Base-by-base conservation (phyloP, 495 filamentous ascomycete genomes). In the Penicillium silybi region DNA sequence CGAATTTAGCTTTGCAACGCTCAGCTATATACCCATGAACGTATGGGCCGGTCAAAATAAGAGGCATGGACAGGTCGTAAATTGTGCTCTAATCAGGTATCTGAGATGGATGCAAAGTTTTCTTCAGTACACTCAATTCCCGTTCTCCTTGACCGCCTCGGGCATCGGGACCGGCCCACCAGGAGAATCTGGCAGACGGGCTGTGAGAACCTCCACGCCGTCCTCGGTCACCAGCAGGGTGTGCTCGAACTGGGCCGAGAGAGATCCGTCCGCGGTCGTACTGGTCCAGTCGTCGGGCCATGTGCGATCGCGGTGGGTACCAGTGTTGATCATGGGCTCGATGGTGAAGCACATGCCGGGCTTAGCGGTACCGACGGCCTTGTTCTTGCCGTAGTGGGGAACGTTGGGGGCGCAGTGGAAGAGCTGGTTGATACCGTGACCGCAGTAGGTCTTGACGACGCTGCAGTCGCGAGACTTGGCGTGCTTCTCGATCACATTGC, bases 201-300 rank as follows among this genome's bases (percentile, higher is more conserved):
- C 93, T 1, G 93, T 99, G 60, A 99, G 69, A 35, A 97, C 78
- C 74, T 99, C 93, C 13, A 96, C 90, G 1, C 93, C 93, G 46
- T 88, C 85, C 63, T 93, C 92, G 0, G 93, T 99, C 2, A 97
- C 92, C 2, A 99, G 70, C 32, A 96, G 79, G 0, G 93, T 99
- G 66, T 99, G 93, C 64, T 99, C 91, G 63, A 95, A 95, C 66
- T 95, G 90, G 0, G 90, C 90, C 17, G 88, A 92, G 67, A 80
- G 73, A 65, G 85, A 86, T 11, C 90, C 90, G 62, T 95, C 90
- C 35, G 80, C 80, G 0, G 90, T 95, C 20, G 83, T 84, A 61
- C 86, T 90, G 1, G 90, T 95, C 90, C 90, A 95, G 66, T 92
- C 83, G 65, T 95, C 90, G 3, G 90, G 90, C 90, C 90, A 95